A percentile compares a stretch with the other conserved stretches of the same genome.
These are phyloP conservation scores for Fraxinus sp. DNA, from an alignment of 305 asterid genomes.

Conservation along the genomic window DNA sequence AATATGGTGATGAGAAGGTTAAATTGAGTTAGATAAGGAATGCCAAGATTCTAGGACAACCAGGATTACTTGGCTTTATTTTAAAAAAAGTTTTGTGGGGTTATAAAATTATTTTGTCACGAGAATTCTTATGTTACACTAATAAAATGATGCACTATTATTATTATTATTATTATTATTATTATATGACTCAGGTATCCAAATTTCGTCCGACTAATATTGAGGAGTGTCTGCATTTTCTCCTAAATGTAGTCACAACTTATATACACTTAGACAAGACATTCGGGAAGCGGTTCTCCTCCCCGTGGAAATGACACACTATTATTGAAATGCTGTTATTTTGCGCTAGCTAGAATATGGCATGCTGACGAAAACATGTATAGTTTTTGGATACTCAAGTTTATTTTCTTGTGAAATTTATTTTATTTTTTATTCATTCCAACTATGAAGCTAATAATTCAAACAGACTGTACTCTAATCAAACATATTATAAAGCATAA, in stretches of 20 bases:
- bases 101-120: background rate
- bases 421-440: background rate
- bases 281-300: no score
- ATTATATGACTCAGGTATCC: no score
- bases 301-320: background rate
- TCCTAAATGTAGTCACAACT: no score
- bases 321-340: background rate
- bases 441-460: background rate
- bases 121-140: background rate
- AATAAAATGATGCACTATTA: background rate
- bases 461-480: background rate
- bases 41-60: slow-evolving; percentile 3
- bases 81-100: background rate
- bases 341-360: background rate
- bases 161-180: no score
- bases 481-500: background rate
- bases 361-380: background rate
- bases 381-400: background rate
- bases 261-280: no score
- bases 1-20: background rate
- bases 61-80: background rate
- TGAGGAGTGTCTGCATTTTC: no score
- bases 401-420: background rate
- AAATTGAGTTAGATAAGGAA: background rate
- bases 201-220: no score